Conservation (phyloP, 2,329 filamentous ascomycete genomes). For the Pyrenochaeta sp. region DNA sequence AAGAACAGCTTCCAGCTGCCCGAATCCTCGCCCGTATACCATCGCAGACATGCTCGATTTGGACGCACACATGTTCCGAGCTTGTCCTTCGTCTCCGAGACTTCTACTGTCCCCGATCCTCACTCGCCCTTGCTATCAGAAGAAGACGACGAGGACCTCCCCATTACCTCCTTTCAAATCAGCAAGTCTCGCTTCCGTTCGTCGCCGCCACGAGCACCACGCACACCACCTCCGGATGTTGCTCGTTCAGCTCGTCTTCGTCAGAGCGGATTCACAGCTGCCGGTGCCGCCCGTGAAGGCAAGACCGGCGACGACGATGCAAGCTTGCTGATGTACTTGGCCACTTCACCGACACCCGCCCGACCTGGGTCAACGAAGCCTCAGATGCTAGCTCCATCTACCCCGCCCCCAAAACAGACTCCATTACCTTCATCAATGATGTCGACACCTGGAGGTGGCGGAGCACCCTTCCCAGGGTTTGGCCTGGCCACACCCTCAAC, state of each 20-base stretch:
- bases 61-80: slow-evolving; percentile 73
- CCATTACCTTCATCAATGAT: slow-evolving; percentile 85
- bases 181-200: slow-evolving; percentile 68
- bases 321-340: slow-evolving; percentile 86
- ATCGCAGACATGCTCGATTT: slow-evolving; percentile 77
- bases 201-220: slow-evolving; percentile 73
- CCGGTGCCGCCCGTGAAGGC: slow-evolving; percentile 53
- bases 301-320: slow-evolving; percentile 81
- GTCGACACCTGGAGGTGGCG: slow-evolving; percentile 79
- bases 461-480: slow-evolving; percentile 64
- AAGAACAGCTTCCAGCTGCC: slow-evolving; percentile 78
- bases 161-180: slow-evolving; percentile 75
- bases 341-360: slow-evolving; percentile 88
- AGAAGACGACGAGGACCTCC: slow-evolving; percentile 84
- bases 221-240: slow-evolving; percentile 51
- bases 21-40: slow-evolving; percentile 87
- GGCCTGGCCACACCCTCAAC: slow-evolving; percentile 80
- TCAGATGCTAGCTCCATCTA: slow-evolving; percentile 61
- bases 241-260: slow-evolving; percentile 52
- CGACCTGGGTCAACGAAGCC: slow-evolving; percentile 59
- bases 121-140: slow-evolving; percentile 70
- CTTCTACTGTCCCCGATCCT: slow-evolving; percentile 70
- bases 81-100: slow-evolving; percentile 80
- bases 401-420: slow-evolving; percentile 62
- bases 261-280: slow-evolving; percentile 49